Percentiles rank a stretch among this genome's conserved stretches.
phyloP scores from a whole-genome alignment of 768 basidiomycete species.

The Grammothele lineata region DNA sequence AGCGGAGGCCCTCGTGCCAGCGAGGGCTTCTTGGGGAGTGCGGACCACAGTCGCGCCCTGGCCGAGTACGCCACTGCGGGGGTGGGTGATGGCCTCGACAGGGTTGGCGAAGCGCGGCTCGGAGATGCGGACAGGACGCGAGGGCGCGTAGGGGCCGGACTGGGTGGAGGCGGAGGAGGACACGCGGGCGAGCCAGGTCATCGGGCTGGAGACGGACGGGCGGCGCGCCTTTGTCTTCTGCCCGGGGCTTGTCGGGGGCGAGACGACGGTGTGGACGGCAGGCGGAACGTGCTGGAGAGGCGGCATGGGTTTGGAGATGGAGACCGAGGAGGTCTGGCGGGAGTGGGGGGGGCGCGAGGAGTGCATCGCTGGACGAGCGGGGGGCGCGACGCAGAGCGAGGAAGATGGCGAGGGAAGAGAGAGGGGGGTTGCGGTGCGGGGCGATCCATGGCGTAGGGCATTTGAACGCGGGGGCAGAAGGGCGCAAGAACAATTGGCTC shows the following conservation, averaged over 20 bases:
- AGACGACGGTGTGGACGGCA: conserved; percentile 24
- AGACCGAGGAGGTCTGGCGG: conserved; percentile 13
- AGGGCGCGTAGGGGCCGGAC: conserved; percentile 27
- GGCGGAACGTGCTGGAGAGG: conserved; percentile 3
- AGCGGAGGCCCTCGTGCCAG: conserved; percentile 23
- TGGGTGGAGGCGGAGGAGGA: conserved; percentile 28
- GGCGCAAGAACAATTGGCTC: conserved; percentile 9
- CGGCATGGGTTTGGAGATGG: conserved; percentile 13
- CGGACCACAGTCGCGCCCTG: conserved; percentile 70
- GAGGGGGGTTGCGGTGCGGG: background rate
- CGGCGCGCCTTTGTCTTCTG: conserved; percentile 21
- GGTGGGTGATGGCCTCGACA: conserved; percentile 26
- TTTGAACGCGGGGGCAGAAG: conserved; percentile 6
- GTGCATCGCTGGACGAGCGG: conserved; percentile 9
- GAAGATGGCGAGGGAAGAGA: conserved; percentile 2
- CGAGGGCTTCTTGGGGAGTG: conserved; percentile 76
- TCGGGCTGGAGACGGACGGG: conserved; percentile 36
- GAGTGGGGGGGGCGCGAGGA: conserved; percentile 5
- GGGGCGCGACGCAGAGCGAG: conserved; percentile 7
- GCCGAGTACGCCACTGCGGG: conserved; percentile 53
- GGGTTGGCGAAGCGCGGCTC: conserved; percentile 37
- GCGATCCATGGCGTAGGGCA: conserved; percentile 5
- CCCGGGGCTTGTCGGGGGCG: conserved; percentile 27
- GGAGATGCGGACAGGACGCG: conserved; percentile 39
- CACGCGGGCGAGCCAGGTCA: conserved; percentile 40